phyloP scores from a whole-genome alignment of 805 yeast genomes.

The Yamadazyma sp. region DNA sequence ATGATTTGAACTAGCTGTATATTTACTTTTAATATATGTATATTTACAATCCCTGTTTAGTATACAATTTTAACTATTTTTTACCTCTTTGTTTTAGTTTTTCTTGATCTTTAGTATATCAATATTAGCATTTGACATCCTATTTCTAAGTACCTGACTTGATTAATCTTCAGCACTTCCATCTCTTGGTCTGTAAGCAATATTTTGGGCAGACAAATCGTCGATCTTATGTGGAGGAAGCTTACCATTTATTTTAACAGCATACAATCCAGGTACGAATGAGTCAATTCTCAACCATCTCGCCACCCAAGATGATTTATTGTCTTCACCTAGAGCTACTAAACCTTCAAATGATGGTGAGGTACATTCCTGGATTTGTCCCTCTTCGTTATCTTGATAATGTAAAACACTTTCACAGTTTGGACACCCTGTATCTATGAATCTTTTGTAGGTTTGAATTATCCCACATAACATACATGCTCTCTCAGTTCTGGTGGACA shows the following conservation, averaged over 20 bases:
- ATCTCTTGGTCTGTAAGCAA: slow-evolving; percentile 90
- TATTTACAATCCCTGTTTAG: no score
- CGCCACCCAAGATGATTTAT: slow-evolving; percentile 88
- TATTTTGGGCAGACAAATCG: slow-evolving; percentile 69
- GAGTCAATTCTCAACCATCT: slow-evolving; percentile 91
- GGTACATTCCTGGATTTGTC: slow-evolving; percentile 84
- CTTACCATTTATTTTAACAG: slow-evolving; percentile 89
- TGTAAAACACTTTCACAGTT: slow-evolving; percentile 90
- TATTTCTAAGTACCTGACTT: no score
- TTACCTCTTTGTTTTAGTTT: no score
- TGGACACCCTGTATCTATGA: slow-evolving; percentile 88
- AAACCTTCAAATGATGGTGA: slow-evolving; percentile 95
- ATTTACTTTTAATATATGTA: slow-evolving; percentile 3
- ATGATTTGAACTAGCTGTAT: slow-evolving; percentile 2
- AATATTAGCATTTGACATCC: background rate
- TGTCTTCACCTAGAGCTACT: slow-evolving; percentile 83
- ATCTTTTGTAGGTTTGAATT: slow-evolving; percentile 71
- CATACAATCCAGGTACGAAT: slow-evolving; percentile 86
- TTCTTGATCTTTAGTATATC: background rate
- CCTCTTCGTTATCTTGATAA: slow-evolving; percentile 73
- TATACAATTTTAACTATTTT: no score
- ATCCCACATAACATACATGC: slow-evolving; percentile 98
- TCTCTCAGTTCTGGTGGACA: slow-evolving; percentile 70
- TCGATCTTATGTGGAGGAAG: slow-evolving; percentile 82
- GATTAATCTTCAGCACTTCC: slow-evolving; percentile 70